These are phyloP conservation scores for Eucalyptus globulus DNA, from an alignment of 345 rosid genomes.

Conservation along the genomic window DNA sequence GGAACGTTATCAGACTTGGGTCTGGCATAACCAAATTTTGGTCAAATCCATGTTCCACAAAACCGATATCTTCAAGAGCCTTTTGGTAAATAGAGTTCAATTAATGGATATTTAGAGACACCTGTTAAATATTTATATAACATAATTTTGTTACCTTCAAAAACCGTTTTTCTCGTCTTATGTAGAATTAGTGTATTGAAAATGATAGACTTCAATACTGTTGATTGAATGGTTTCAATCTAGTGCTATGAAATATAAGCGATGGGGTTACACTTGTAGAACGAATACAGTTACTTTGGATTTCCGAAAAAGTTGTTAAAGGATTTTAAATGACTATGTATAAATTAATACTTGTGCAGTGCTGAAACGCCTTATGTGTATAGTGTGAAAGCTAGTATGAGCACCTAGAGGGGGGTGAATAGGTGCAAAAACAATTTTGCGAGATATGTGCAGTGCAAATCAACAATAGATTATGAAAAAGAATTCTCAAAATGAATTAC, in stretches of 20 bases:
- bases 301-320: neutral
- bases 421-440: no score
- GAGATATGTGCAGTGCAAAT: no score
- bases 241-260: neutral
- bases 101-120: neutral
- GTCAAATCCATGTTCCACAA: neutral
- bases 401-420: no score
- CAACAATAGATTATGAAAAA: no score
- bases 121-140: neutral
- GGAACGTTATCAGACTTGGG: neutral
- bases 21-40: neutral
- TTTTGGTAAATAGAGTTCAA: neutral
- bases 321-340: neutral
- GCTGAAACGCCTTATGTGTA: neutral
- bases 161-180: neutral
- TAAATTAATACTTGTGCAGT: neutral
- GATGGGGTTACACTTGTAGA: neutral
- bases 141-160: neutral
- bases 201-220: neutral
- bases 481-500: no score
- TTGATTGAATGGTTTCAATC: neutral
- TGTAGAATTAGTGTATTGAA: neutral
- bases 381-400: no score
- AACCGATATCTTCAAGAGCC: neutral
- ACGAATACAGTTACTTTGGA: neutral